These are phyloP conservation scores for Chimonanthus salicifolius DNA, from an alignment of 164 flowering plant species.

Conservation along the genomic window DNA sequence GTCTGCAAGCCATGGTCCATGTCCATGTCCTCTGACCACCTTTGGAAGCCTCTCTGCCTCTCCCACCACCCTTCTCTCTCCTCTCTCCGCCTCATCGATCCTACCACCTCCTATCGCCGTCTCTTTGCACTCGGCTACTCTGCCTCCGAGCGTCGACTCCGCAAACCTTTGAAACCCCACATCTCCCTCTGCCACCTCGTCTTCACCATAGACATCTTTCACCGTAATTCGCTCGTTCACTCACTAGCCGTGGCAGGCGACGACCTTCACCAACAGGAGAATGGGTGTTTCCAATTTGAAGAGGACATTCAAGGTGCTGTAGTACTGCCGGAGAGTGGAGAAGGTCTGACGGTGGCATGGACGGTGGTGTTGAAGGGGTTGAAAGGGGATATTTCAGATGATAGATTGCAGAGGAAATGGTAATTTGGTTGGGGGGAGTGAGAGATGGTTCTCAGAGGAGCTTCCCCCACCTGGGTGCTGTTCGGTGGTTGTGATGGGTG, in stretches of 20 bases:
- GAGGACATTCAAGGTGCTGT: conserved; percentile 6
- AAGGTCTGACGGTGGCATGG: conserved; percentile 38
- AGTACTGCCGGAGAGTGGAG: conserved; percentile 8
- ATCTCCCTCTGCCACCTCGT: conserved; percentile 31
- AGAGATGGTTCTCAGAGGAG: conserved; percentile 61
- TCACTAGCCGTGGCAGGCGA: conserved; percentile 15
- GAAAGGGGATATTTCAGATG: conserved; percentile 43
- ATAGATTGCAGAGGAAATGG: conserved; percentile 43
- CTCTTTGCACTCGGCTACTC: conserved; percentile 33
- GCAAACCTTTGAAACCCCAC: conserved; percentile 28
- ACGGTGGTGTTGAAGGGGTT: conserved; percentile 42
- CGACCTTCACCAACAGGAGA: conserved; percentile 10
- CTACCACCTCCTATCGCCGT: conserved; percentile 28
- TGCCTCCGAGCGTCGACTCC: conserved; percentile 29
- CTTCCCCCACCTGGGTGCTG: conserved; percentile 51
- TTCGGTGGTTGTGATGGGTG: conserved; percentile 11
- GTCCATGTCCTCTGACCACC: conserved; percentile 45
- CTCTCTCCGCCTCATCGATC: conserved; percentile 19
- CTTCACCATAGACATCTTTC: conserved; percentile 28
- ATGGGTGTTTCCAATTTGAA: conserved; percentile 43
- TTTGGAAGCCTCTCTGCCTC: conserved; percentile 49
- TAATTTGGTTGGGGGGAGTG: conserved; percentile 21
- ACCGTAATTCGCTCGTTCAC: background rate
- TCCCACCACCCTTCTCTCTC: conserved; percentile 45
- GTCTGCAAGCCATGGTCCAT: conserved; percentile 49